A percentile compares a stretch with the other conserved stretches of the same genome.
Evolutionary conservation across 129 eudicot genomes (phyloP).

Genomic region (Logfia minima): DNA sequence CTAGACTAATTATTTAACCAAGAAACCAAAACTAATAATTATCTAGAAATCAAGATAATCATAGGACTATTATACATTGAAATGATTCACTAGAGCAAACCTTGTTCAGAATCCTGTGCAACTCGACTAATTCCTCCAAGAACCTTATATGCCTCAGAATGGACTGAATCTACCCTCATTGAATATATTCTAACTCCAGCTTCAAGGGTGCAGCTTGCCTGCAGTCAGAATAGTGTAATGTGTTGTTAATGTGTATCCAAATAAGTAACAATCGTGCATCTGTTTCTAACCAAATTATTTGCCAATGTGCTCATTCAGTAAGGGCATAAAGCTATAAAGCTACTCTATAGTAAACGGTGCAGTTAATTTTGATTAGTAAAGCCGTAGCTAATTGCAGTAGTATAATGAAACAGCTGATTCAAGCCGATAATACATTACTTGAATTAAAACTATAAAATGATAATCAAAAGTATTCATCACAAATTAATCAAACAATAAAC

Average conservation of each 20-base stretch:
- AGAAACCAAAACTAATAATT: background rate
- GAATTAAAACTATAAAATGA: background rate
- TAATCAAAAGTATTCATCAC: background rate
- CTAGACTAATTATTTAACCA: background rate
- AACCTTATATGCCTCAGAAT: slow-evolving; percentile 90
- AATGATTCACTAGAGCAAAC: slow-evolving; percentile 34
- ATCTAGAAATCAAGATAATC: background rate
- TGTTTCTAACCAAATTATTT: background rate
- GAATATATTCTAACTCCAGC: slow-evolving; percentile 98
- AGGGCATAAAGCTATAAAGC: background rate
- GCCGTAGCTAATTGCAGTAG: background rate
- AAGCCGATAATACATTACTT: too few relatives aligned
- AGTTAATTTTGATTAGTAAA: background rate
- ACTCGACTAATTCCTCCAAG: slow-evolving; percentile 88
- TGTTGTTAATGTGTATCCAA: slow-evolving; percentile 10
- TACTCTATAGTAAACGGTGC: background rate
- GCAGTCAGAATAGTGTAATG: slow-evolving; percentile 10
- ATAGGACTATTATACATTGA: background rate
- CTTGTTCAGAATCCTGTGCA: slow-evolving; percentile 64
- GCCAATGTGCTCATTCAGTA: background rate
- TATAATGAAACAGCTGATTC: background rate
- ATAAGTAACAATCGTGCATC: slow-evolving; percentile 3
- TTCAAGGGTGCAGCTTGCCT: slow-evolving; percentile 96
- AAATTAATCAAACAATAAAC: background rate
- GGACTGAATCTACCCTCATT: slow-evolving; percentile 91